Evolutionary conservation across 495 filamentous ascomycete genomes (phyloP).

Genomic region (Penicillium crystallinum): DNA sequence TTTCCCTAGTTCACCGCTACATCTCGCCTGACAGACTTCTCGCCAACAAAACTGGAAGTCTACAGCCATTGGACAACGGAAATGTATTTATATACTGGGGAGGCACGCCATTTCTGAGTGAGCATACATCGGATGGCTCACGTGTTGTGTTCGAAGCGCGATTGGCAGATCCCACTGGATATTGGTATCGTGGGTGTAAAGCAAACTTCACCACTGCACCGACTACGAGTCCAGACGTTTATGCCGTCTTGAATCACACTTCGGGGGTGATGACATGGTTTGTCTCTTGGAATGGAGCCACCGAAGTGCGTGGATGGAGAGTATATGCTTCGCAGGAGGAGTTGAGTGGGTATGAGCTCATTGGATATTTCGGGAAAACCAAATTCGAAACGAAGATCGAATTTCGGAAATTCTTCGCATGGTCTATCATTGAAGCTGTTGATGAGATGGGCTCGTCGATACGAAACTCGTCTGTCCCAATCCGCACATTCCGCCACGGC

Average conservation of each 20-base stretch:
- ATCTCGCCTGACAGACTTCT: neutral
- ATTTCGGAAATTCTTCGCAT: neutral
- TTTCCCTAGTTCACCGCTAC: neutral
- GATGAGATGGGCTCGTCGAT: neutral
- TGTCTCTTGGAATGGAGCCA: conserved; percentile 1
- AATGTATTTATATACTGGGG: neutral
- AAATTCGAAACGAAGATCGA: neutral
- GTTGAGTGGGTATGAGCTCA: neutral
- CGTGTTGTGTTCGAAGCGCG: neutral
- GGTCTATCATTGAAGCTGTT: neutral
- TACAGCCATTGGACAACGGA: neutral
- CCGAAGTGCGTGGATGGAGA: neutral
- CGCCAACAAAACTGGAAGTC: neutral
- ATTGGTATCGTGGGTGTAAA: neutral
- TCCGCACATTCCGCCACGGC: neutral
- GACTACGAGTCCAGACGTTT: neutral
- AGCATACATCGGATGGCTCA: neutral
- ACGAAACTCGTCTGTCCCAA: neutral
- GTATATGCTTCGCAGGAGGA: neutral
- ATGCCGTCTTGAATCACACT: neutral
- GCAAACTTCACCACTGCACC: neutral
- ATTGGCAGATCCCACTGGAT: neutral
- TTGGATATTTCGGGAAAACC: neutral
- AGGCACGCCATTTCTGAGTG: neutral
- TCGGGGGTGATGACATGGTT: neutral